These are phyloP conservation scores for Teratosphaeria viscida DNA, from an alignment of 2,329 filamentous ascomycete species.

Conservation along the genomic window DNA sequence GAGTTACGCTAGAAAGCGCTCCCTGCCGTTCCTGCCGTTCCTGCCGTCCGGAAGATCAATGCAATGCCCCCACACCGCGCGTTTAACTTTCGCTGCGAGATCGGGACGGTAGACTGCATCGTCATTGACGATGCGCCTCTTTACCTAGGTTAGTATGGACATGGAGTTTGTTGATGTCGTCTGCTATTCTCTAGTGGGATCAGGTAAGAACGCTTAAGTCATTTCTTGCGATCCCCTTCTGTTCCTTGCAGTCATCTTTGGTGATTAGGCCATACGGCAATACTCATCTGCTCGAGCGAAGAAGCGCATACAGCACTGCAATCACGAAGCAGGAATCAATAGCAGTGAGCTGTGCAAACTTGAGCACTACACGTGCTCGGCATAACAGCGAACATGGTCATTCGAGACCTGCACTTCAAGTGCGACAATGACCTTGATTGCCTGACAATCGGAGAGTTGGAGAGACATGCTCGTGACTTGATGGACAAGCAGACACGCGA, in stretches of 20 bases:
- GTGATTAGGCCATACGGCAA: not conserved
- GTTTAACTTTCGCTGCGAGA: not conserved
- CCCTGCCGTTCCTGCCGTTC: not conserved
- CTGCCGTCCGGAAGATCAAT: not conserved
- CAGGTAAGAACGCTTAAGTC: not conserved
- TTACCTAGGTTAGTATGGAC: not conserved
- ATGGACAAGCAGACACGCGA: conserved; percentile 32
- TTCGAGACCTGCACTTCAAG: not conserved
- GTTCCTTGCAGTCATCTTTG: not conserved
- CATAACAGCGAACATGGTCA: not conserved
- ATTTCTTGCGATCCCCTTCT: not conserved
- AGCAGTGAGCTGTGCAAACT: not conserved
- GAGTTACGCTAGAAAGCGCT: not conserved
- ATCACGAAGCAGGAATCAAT: not conserved
- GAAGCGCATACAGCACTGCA: not conserved
- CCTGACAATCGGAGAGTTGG: conserved; percentile 33
- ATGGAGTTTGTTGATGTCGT: not conserved
- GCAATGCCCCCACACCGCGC: not conserved
- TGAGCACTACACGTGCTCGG: not conserved
- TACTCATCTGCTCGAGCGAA: not conserved
- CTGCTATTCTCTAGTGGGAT: not conserved
- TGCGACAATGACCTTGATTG: conserved; percentile 29
- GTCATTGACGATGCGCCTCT: not conserved
- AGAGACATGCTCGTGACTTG: conserved; percentile 25
- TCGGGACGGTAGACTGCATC: not conserved